Conservation (phyloP, 768 basidiomycete species). For the Amanita pallidorosea region DNA sequence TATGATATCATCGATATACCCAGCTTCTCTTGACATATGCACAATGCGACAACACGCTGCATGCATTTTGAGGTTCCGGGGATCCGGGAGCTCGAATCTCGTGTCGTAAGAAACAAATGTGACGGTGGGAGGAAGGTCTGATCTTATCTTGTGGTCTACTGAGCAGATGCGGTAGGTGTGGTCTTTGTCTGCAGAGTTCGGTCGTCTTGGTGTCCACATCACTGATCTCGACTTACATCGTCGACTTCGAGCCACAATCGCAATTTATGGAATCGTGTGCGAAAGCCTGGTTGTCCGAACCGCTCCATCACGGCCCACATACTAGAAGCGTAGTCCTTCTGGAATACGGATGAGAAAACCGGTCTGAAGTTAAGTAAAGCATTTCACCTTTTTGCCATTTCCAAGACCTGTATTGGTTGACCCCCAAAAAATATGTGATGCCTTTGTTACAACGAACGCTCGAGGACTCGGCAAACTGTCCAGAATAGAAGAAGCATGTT, state of each 20-base stretch:
- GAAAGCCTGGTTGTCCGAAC: neutral
- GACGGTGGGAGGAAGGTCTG: neutral
- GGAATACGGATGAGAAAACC: neutral
- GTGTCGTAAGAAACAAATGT: neutral
- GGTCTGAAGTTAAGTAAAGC: neutral
- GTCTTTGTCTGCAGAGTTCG: neutral
- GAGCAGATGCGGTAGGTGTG: too few relatives aligned
- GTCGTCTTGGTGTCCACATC: neutral
- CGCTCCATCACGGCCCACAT: neutral
- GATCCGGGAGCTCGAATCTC: neutral
- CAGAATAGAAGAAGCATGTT: neutral
- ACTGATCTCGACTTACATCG: neutral
- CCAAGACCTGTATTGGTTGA: neutral
- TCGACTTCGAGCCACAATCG: neutral
- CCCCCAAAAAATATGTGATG: neutral
- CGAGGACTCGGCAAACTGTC: neutral
- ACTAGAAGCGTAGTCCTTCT: neutral
- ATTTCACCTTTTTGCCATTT: neutral
- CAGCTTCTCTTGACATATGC: neutral
- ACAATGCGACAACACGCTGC: neutral
- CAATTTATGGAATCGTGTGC: neutral
- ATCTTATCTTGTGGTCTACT: neutral
- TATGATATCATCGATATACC: neutral
- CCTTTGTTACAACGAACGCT: neutral
- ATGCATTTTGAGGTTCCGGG: neutral